These are phyloP conservation scores for Candida taoyuanica DNA, from an alignment of 805 yeast species.

Conservation along the genomic window DNA sequence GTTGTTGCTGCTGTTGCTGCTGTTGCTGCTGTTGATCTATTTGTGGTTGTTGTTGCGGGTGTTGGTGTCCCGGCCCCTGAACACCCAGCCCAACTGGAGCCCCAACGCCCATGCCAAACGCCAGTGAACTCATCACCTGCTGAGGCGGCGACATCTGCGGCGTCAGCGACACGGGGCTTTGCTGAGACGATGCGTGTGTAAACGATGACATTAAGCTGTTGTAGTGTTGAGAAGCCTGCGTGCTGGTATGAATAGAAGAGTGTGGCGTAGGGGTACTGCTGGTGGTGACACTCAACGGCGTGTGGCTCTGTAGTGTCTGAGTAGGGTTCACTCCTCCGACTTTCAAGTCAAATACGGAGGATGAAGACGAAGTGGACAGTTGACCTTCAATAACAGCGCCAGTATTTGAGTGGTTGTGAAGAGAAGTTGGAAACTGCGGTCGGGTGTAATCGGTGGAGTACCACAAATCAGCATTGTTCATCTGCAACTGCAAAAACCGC, in stretches of 20 bases:
- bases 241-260: too few species aligned
- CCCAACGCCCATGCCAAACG: too few species aligned
- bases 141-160: background rate
- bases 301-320: background rate
- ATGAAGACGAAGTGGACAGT: background rate
- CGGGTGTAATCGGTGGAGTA: slow-evolving; percentile 8
- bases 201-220: background rate
- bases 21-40: too few species aligned
- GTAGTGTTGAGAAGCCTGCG: too few species aligned
- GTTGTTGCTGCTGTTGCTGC: too few species aligned
- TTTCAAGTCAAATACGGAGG: background rate
- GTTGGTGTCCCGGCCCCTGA: too few species aligned
- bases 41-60: too few species aligned
- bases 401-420: too few species aligned
- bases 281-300: background rate
- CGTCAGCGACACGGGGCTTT: background rate
- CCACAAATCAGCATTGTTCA: slow-evolving; percentile 9
- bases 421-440: background rate
- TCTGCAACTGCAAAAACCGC: slow-evolving; percentile 11
- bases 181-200: background rate
- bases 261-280: background rate
- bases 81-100: too few species aligned
- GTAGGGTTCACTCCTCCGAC: too few species aligned
- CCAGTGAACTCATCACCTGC: background rate
- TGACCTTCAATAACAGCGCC: too few species aligned